Evolutionary conservation across 202 grass and related monocot species (phyloP).

Genomic region (Miscanthus sacchariflorus): DNA sequence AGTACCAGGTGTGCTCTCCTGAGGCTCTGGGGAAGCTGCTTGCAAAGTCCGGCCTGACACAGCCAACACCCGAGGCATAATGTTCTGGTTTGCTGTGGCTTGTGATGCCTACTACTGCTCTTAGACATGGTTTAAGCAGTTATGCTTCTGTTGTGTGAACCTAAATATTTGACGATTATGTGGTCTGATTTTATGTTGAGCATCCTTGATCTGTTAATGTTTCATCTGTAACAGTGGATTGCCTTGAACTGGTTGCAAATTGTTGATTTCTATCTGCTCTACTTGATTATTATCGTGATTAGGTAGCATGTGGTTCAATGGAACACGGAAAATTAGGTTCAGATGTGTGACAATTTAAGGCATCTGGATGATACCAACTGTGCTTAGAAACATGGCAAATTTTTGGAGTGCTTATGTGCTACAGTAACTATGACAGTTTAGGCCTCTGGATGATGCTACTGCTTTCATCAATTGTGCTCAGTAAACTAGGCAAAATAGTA

Average conservation of each 20-base stretch:
- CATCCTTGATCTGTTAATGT: slow-evolving; percentile 42
- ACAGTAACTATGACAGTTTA: background rate
- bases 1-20: slow-evolving; percentile 87
- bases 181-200: slow-evolving; percentile 43
- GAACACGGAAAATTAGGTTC: background rate
- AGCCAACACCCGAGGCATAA: slow-evolving; percentile 66
- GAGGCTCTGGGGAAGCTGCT: slow-evolving; percentile 75
- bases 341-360: background rate
- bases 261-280: background rate
- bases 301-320: background rate
- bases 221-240: slow-evolving; percentile 49
- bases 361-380: slow-evolving; percentile 9
- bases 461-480: background rate
- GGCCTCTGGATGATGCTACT: background rate
- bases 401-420: slow-evolving; percentile 1
- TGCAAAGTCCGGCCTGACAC: slow-evolving; percentile 73
- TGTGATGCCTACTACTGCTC: slow-evolving; percentile 37
- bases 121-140: slow-evolving; percentile 53
- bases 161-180: slow-evolving; percentile 48
- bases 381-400: background rate
- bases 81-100: slow-evolving; percentile 44
- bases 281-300: slow-evolving; percentile 29
- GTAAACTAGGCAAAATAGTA: background rate
- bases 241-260: slow-evolving; percentile 29
- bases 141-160: slow-evolving; percentile 51